Conservation (phyloP, 2,329 filamentous ascomycete genomes). For the Microthyrium microscopicum region DNA sequence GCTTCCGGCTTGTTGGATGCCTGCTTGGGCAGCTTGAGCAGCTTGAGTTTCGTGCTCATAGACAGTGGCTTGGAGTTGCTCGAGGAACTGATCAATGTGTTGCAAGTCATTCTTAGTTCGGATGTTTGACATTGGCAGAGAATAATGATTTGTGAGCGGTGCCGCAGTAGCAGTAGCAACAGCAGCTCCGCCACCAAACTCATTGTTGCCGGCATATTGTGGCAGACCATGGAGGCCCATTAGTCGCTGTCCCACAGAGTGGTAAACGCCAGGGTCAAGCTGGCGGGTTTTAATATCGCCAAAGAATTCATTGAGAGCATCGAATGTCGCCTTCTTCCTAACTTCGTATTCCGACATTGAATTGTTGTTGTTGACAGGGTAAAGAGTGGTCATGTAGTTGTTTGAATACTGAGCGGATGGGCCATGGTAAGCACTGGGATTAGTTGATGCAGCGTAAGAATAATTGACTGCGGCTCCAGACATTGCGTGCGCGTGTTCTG, state of each 20-base stretch:
- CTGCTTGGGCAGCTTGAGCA: constrained; percentile 57
- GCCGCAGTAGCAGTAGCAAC: constrained; percentile 38
- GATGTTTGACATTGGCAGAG: constrained; percentile 73
- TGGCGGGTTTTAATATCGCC: constrained; percentile 81
- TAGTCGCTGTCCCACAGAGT: constrained; percentile 77
- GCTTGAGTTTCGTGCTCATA: constrained; percentile 83
- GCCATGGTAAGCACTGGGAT: constrained; percentile 16
- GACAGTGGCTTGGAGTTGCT: constrained; percentile 90
- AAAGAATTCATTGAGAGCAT: constrained; percentile 87
- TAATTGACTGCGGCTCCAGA: constrained; percentile 8
- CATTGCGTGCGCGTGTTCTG: constrained; percentile 22
- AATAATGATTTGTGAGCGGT: constrained; percentile 52
- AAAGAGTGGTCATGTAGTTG: constrained; percentile 60
- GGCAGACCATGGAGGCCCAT: constrained; percentile 55
- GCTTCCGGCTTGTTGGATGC: constrained; percentile 56
- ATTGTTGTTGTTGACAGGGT: constrained; percentile 50
- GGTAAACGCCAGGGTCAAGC: constrained; percentile 78
- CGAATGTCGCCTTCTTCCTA: constrained; percentile 63
- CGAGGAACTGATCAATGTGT: constrained; percentile 86
- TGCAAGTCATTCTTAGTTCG: constrained; percentile 87
- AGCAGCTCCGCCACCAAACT: constrained; percentile 33
- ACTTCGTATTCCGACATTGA: constrained; percentile 49
- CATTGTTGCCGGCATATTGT: constrained; percentile 29
- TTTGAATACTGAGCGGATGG: constrained; percentile 37
- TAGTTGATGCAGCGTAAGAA: constrained; percentile 11